Percentiles rank a stretch among this genome's conserved stretches.
These are phyloP conservation scores for Rhizopogon roseolus DNA, from an alignment of 768 basidiomycete genomes.

Conservation along the genomic window DNA sequence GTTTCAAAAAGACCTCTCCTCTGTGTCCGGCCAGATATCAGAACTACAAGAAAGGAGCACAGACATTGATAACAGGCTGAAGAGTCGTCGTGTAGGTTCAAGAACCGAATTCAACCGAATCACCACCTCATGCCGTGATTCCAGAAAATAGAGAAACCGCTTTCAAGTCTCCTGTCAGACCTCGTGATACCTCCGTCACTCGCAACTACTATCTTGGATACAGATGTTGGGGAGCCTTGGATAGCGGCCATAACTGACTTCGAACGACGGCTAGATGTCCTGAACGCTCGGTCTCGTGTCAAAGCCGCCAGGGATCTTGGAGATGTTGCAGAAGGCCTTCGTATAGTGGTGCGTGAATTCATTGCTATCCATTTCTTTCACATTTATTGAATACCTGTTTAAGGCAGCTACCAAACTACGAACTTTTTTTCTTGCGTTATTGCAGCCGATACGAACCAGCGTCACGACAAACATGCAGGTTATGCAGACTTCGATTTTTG, in stretches of 20 bases:
- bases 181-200: constrained; percentile 81
- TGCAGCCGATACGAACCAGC: constrained; percentile 77
- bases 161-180: constrained; percentile 75
- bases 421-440: constrained; percentile 75
- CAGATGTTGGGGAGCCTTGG: constrained; percentile 86
- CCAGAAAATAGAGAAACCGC: constrained; percentile 85
- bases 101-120: background rate
- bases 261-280: constrained; percentile 63
- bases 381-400: background rate
- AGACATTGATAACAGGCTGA: constrained; percentile 83
- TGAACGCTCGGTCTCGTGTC: constrained; percentile 73
- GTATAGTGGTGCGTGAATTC: constrained; percentile 70
- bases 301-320: constrained; percentile 82
- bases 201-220: constrained; percentile 75
- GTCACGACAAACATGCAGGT: constrained; percentile 93
- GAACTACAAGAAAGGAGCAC: constrained; percentile 89
- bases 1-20: constrained; percentile 90
- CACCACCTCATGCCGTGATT: background rate
- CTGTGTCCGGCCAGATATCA: constrained; percentile 94
- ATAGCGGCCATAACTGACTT: constrained; percentile 76
- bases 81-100: constrained; percentile 70
- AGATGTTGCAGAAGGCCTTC: constrained; percentile 80
- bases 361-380: background rate
- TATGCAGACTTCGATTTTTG: constrained; percentile 79
- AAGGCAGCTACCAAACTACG: constrained; percentile 90